Evolutionary conservation across 495 filamentous ascomycete genomes (phyloP).

Genomic region (Neurospora sp.): DNA sequence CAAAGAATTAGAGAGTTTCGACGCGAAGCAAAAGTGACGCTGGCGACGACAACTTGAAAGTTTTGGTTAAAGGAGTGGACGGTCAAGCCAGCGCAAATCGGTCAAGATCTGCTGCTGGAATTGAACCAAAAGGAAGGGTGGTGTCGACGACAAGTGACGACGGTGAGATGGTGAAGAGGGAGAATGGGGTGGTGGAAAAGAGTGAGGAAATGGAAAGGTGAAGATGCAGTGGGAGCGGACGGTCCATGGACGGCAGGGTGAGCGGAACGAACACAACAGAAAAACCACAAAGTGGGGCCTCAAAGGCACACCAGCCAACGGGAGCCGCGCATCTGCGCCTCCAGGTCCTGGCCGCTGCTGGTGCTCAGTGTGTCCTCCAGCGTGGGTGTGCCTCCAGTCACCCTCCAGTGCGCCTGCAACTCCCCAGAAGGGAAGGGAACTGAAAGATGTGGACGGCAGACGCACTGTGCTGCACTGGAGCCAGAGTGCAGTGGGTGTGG

Average conservation of each 20-base stretch:
- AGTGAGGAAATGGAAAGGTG: slow-evolving; percentile 9
- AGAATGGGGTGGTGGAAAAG: slow-evolving; percentile 10
- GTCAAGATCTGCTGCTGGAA: slow-evolving; percentile 36
- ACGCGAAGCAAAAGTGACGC: slow-evolving; percentile 18
- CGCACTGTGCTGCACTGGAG: neutral
- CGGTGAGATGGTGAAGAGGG: slow-evolving; percentile 7
- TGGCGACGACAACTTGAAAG: slow-evolving; percentile 1
- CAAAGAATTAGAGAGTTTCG: slow-evolving; percentile 16
- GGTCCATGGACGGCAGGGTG: neutral
- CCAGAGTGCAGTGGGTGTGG: neutral
- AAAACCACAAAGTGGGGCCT: neutral
- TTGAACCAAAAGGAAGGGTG: slow-evolving; percentile 31
- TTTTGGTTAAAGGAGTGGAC: slow-evolving; percentile 39
- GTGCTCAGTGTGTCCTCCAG: neutral
- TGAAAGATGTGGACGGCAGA: neutral
- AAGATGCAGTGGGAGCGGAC: slow-evolving; percentile 3
- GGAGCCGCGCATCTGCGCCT: slow-evolving; percentile 47
- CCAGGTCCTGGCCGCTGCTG: slow-evolving; percentile 40
- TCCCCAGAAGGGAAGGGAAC: neutral
- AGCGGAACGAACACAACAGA: neutral
- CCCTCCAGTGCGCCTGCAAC: neutral
- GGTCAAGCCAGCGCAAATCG: slow-evolving; percentile 42
- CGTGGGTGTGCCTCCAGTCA: neutral
- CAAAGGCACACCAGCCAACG: neutral
- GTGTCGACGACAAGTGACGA: slow-evolving; percentile 16